A percentile compares a stretch with the other conserved stretches of the same genome.
These are phyloP conservation scores for Rhizopogon rudus DNA, from an alignment of 768 basidiomycete species.

Conservation along the genomic window DNA sequence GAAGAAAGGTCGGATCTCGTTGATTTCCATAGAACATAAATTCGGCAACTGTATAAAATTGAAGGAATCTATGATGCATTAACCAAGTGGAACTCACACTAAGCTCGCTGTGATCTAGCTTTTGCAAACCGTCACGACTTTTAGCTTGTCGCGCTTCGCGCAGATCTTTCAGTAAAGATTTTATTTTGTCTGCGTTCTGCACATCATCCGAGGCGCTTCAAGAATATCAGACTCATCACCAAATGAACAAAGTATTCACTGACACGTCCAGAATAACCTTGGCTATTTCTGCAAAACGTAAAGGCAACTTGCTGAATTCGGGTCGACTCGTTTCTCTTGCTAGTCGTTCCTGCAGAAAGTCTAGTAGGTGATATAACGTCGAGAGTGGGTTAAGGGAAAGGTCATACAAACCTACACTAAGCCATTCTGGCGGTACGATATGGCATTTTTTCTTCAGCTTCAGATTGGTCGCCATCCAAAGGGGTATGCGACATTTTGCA, in stretches of 20 bases:
- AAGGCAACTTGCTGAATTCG: slow-evolving; percentile 77
- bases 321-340: slow-evolving; percentile 67
- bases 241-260: slow-evolving; percentile 21
- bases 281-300: slow-evolving; percentile 85
- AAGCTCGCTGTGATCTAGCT: slow-evolving; percentile 77
- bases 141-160: slow-evolving; percentile 95
- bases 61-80: background rate
- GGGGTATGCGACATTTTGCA: slow-evolving; percentile 75
- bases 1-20: slow-evolving; percentile 90
- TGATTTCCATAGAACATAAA: slow-evolving; percentile 87
- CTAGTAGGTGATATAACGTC: slow-evolving; percentile 33
- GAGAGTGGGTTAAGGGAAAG: background rate
- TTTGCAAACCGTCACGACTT: slow-evolving; percentile 76
- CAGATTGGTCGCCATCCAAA: slow-evolving; percentile 94
- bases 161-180: slow-evolving; percentile 87
- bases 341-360: slow-evolving; percentile 74
- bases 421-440: slow-evolving; percentile 87
- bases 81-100: slow-evolving; percentile 39
- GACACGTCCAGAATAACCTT: slow-evolving; percentile 94
- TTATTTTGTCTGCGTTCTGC: slow-evolving; percentile 75
- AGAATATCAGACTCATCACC: background rate
- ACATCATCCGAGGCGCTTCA: slow-evolving; percentile 87
- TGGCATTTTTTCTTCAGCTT: slow-evolving; percentile 95
- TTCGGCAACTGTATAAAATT: slow-evolving; percentile 61
- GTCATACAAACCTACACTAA: slow-evolving; percentile 66